phyloP scores from a whole-genome alignment of 768 basidiomycete genomes.

The Leccinum incarnatum region DNA sequence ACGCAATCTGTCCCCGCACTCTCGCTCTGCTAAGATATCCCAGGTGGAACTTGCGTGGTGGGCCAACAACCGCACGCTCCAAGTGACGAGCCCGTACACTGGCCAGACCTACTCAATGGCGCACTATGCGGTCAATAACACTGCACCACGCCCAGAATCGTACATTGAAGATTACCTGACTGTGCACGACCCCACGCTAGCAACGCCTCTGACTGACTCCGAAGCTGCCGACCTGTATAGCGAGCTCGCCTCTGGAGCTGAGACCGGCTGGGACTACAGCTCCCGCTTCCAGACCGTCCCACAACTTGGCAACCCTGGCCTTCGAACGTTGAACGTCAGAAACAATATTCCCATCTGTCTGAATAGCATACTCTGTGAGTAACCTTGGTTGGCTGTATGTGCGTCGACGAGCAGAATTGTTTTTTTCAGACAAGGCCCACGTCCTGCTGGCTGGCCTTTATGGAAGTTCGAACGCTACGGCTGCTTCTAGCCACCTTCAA shows the following conservation, averaged over 20 bases:
- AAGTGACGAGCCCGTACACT: conserved; percentile 69
- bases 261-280: conserved; percentile 56
- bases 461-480: conserved; percentile 39
- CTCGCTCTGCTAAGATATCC: neutral
- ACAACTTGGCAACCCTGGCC: conserved; percentile 45
- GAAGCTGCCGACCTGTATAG: conserved; percentile 69
- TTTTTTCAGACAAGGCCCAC: conserved; percentile 58
- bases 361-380: conserved; percentile 82
- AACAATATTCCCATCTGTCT: conserved; percentile 72
- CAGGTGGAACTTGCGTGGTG: conserved; percentile 86
- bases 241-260: conserved; percentile 86
- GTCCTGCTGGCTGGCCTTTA: conserved; percentile 61
- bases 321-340: conserved; percentile 70
- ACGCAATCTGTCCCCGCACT: conserved; percentile 9
- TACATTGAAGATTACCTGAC: conserved; percentile 77
- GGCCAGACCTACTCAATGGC: conserved; percentile 63
- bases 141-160: conserved; percentile 86
- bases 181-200: conserved; percentile 60
- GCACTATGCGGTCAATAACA: conserved; percentile 77
- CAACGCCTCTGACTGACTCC: conserved; percentile 55
- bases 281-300: conserved; percentile 42
- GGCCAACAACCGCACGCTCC: conserved; percentile 65
- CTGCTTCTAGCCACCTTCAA: conserved; percentile 48
- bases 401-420: neutral
- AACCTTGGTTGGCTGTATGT: neutral